Conservation (phyloP, 2,329 filamentous ascomycete genomes). For the Lanzia echinophila region DNA sequence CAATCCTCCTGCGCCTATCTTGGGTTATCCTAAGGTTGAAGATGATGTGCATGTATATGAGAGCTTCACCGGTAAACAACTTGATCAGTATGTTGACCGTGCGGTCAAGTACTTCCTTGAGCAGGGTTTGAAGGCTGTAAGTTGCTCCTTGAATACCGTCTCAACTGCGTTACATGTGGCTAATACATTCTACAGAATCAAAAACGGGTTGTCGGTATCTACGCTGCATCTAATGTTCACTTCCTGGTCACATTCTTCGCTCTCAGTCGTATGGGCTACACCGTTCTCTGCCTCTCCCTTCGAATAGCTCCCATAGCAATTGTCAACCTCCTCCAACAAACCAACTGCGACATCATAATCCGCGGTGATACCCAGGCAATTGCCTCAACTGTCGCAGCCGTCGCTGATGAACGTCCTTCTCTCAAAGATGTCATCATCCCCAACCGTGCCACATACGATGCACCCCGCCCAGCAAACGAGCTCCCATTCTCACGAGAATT, state of each 20-base stretch:
- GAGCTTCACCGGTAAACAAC: conserved; percentile 15
- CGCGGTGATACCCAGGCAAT: conserved; percentile 10
- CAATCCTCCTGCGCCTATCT: conserved; percentile 14
- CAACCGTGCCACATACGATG: conserved; percentile 8
- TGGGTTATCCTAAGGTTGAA: conserved; percentile 17
- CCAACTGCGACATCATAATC: conserved; percentile 17
- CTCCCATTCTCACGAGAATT: conserved; percentile 3
- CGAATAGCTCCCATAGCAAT: conserved; percentile 45
- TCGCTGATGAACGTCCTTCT: conserved; percentile 1
- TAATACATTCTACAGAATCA: conserved; percentile 1
- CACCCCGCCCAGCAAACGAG: conserved; percentile 1
- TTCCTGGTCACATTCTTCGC: conserved; percentile 47
- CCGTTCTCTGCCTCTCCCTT: conserved; percentile 47
- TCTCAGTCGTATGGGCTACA: conserved; percentile 46
- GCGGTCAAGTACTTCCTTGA: conserved; percentile 13
- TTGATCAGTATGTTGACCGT: conserved; percentile 19
- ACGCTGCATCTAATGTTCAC: conserved; percentile 33
- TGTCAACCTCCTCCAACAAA: conserved; percentile 39
- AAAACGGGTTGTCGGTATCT: conserved; percentile 20
- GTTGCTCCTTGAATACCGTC: neutral
- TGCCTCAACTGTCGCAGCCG: neutral
- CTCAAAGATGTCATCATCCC: conserved; percentile 9
- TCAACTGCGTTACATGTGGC: neutral
- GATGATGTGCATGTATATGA: conserved; percentile 19
- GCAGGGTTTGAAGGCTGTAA: conserved; percentile 7